Conservation (phyloP, 176 grass and related monocot genomes). For the Carex myosuroides region DNA sequence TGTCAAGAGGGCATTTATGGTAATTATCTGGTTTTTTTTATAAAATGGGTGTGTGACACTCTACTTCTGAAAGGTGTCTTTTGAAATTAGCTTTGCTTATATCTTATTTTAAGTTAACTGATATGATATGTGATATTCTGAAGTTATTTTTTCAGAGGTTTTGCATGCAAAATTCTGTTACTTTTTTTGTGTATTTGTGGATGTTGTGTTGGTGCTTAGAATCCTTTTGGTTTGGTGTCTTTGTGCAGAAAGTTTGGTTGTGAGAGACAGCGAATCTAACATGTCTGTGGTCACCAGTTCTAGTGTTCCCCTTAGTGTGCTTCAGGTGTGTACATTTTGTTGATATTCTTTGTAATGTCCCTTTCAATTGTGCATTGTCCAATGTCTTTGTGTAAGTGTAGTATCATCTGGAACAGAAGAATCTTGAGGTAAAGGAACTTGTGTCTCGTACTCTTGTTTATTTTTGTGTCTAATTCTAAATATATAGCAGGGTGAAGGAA, state of each 20-base stretch:
- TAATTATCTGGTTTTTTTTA: not conserved
- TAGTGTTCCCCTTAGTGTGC: constrained; percentile 35
- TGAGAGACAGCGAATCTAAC: constrained; percentile 48
- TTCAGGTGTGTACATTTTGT: constrained; percentile 42
- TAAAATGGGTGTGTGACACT: not conserved
- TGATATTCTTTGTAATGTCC: constrained; percentile 2
- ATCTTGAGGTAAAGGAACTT: not conserved
- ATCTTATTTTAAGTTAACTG: not conserved
- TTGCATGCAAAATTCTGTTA: constrained; percentile 17
- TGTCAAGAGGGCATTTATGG: not conserved
- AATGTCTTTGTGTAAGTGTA: constrained; percentile 36
- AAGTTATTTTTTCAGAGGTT: constrained; percentile 9
- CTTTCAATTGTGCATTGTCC: not conserved
- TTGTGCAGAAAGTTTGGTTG: constrained; percentile 48
- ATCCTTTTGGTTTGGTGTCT: constrained; percentile 21
- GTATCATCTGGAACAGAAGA: constrained; percentile 1
- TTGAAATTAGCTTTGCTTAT: not conserved
- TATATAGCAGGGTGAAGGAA: constrained; percentile 41
- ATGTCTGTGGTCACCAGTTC: constrained; percentile 59
- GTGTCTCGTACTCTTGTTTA: not conserved
- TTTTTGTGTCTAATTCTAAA: not conserved
- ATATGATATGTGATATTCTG: not conserved
- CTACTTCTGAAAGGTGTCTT: not conserved
- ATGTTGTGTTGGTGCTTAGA: not conserved
- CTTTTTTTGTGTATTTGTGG: not conserved